phyloP scores from a whole-genome alignment of 331 rosid species.

The Arachis monticola region DNA sequence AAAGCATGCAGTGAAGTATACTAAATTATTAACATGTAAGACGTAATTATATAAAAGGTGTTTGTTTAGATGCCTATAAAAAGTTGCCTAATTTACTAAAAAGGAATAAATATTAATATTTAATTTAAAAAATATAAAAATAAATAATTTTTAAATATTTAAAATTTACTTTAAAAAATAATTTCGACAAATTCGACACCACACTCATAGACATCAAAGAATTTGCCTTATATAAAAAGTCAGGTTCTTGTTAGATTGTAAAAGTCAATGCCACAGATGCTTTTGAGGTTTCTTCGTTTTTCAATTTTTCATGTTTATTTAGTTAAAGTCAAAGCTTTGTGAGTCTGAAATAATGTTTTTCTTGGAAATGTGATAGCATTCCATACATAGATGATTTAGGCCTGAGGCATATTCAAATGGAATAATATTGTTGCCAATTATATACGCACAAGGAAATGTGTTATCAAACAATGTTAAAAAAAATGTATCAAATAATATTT shows the following conservation, averaged over 20 bases:
- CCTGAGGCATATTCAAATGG: background rate
- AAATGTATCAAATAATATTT: too few relatives aligned
- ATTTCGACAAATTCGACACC: too few relatives aligned
- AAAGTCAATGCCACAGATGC: conserved; percentile 1
- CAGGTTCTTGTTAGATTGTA: background rate
- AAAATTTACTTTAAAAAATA: too few relatives aligned
- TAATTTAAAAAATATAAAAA: too few relatives aligned
- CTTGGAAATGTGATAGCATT: background rate
- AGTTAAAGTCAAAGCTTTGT: background rate
- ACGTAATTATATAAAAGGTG: background rate
- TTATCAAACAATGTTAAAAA: too few relatives aligned
- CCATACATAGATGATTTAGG: background rate
- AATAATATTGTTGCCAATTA: background rate
- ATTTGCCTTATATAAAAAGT: background rate
- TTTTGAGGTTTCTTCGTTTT: background rate
- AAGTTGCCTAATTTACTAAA: too few relatives aligned
- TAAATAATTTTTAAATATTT: too few relatives aligned
- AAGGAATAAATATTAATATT: too few relatives aligned
- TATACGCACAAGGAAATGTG: too few relatives aligned
- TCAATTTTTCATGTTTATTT: background rate
- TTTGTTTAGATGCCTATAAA: too few relatives aligned
- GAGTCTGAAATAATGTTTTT: background rate
- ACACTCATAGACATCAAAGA: too few relatives aligned
- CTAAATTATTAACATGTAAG: background rate
- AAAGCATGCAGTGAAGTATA: conserved; percentile 1